Evolutionary conservation across 2,329 filamentous ascomycete genomes (phyloP).

Genomic region (Eurotiales sp.): DNA sequence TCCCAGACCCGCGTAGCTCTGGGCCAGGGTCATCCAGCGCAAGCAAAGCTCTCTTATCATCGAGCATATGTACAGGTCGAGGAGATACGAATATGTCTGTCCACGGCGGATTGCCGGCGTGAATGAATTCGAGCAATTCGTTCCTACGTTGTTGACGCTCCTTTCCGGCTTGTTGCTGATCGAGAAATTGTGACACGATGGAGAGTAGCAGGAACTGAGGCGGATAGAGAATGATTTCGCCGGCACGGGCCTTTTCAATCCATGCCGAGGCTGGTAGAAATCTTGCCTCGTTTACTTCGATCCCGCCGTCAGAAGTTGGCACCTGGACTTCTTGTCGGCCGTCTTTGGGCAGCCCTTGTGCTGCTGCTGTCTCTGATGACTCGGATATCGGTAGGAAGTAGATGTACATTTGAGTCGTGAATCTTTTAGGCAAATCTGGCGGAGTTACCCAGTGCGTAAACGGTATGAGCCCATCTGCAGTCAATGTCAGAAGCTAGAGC

Average conservation of each 20-base stretch:
- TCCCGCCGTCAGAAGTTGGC: slow-evolving; percentile 67
- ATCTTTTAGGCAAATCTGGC: slow-evolving; percentile 64
- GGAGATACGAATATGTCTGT: slow-evolving; percentile 47
- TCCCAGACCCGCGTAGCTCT: slow-evolving; percentile 49
- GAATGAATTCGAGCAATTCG: slow-evolving; percentile 47
- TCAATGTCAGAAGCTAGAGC: neutral
- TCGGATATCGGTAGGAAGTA: slow-evolving; percentile 79
- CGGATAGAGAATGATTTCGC: slow-evolving; percentile 79
- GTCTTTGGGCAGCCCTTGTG: slow-evolving; percentile 35
- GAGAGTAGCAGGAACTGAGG: slow-evolving; percentile 69
- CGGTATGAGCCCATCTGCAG: slow-evolving; percentile 63
- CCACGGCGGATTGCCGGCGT: slow-evolving; percentile 44
- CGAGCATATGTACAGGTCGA: slow-evolving; percentile 32
- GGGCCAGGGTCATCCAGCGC: slow-evolving; percentile 53
- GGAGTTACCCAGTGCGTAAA: slow-evolving; percentile 95
- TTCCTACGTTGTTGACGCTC: slow-evolving; percentile 38
- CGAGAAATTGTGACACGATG: slow-evolving; percentile 49
- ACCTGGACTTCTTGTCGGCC: slow-evolving; percentile 59
- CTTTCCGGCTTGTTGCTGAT: slow-evolving; percentile 30
- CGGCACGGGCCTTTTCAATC: slow-evolving; percentile 59
- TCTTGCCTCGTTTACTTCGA: slow-evolving; percentile 69
- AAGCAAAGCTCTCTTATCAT: slow-evolving; percentile 51
- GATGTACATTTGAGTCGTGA: slow-evolving; percentile 95
- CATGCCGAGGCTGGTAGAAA: slow-evolving; percentile 71
- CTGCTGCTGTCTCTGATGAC: slow-evolving; percentile 8